Percentiles rank a stretch among this genome's conserved stretches.
These are phyloP conservation scores for Dryadomyces sulphureus DNA, from an alignment of 2,329 filamentous ascomycete genomes.

Conservation along the genomic window DNA sequence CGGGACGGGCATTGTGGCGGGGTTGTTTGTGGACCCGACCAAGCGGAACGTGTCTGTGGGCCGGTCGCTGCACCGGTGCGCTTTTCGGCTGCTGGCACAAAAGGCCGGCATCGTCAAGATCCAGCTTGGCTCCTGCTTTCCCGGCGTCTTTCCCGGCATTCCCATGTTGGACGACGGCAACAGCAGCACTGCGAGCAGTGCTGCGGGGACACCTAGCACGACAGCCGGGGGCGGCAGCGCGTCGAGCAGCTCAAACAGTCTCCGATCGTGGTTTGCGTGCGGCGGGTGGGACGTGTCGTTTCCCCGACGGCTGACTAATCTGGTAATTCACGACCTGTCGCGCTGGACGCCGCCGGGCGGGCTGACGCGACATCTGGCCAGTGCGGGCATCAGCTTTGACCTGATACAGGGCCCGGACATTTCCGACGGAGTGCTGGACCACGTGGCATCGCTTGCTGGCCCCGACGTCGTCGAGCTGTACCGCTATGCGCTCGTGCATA, in stretches of 20 bases:
- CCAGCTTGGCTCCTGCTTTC: constrained; percentile 67
- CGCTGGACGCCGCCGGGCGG: constrained; percentile 66
- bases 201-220: constrained; percentile 5
- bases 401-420: constrained; percentile 70
- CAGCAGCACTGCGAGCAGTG: constrained; percentile 4
- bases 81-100: constrained; percentile 58
- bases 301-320: constrained; percentile 43
- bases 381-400: constrained; percentile 64
- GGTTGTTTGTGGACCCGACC: constrained; percentile 77
- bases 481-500: constrained; percentile 56
- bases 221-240: constrained; percentile 8
- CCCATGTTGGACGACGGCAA: constrained; percentile 39
- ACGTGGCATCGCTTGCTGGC: constrained; percentile 59
- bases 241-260: constrained; percentile 13
- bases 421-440: constrained; percentile 55
- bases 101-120: constrained; percentile 61
- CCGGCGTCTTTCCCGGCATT: constrained; percentile 76
- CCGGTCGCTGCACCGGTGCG: constrained; percentile 73
- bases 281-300: constrained; percentile 70
- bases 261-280: constrained; percentile 67
- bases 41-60: constrained; percentile 84
- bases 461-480: constrained; percentile 72
- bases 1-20: constrained; percentile 62
- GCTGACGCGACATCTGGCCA: constrained; percentile 57
- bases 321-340: constrained; percentile 57